Percentiles rank a stretch among this genome's conserved stretches.
phyloP scores from a whole-genome alignment of 176 grass and related monocot species.

The Panicum miliaceum region DNA sequence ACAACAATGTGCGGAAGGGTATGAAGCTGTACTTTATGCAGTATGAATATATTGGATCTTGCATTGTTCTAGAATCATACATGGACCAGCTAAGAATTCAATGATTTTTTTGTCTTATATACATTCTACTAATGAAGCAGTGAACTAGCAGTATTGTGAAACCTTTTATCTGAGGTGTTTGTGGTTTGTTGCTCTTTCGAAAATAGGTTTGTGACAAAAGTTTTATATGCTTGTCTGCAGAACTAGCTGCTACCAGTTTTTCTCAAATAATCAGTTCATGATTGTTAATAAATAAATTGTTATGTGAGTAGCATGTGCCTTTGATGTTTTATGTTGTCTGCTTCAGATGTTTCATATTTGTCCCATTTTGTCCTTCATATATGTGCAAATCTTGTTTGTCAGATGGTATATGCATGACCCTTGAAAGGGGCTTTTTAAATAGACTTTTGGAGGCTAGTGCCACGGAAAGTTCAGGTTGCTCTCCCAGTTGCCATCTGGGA shows the following conservation, averaged over 20 bases:
- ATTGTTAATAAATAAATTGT: conserved; percentile 3
- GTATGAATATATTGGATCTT: neutral
- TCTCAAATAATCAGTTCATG: neutral
- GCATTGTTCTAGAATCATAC: conserved; percentile 34
- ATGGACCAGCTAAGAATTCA: conserved; percentile 16
- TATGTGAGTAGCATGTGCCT: neutral
- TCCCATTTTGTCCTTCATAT: neutral
- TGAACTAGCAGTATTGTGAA: neutral
- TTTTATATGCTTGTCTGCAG: neutral
- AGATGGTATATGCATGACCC: conserved; percentile 60
- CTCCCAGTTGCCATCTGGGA: conserved; percentile 49
- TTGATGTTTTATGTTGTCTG: conserved; percentile 14
- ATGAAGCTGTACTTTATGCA: conserved; percentile 32
- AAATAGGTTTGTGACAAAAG: neutral
- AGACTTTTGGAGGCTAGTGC: conserved; percentile 68
- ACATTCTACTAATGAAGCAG: conserved; percentile 3
- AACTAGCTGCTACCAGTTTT: neutral
- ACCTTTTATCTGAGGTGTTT: conserved; percentile 21
- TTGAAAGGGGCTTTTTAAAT: conserved; percentile 60
- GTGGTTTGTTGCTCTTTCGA: neutral
- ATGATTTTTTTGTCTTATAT: conserved; percentile 2
- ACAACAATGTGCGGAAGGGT: conserved; percentile 43
- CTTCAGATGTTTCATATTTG: neutral
- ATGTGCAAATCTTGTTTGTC: conserved; percentile 31
- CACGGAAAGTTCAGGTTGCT: conserved; percentile 64